Conservation (phyloP, 352 stramenopile species). For the Phytophthora pistaciae region DNA sequence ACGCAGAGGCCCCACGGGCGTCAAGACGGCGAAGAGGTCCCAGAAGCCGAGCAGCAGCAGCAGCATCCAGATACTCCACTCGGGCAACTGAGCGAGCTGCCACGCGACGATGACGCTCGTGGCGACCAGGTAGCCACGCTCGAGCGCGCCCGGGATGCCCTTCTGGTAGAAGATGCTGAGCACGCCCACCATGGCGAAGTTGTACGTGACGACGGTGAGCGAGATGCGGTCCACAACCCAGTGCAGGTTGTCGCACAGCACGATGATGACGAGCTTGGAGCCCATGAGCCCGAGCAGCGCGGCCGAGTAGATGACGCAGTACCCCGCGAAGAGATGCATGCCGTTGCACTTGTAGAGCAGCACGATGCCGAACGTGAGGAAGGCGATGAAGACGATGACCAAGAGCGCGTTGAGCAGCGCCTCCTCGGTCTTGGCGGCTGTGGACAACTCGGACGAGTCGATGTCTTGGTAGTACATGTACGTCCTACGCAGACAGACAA, state of each 20-base stretch:
- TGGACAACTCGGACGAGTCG: conserved; percentile 51
- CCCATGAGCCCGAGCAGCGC: conserved; percentile 76
- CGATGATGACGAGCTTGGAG: conserved; percentile 75
- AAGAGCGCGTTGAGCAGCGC: conserved; percentile 82
- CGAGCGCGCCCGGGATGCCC: conserved; percentile 79
- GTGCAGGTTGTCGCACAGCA: conserved; percentile 54
- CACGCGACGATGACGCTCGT: conserved; percentile 97
- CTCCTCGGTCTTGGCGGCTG: conserved; percentile 56
- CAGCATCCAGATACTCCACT: conserved; percentile 92
- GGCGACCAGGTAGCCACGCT: conserved; percentile 92
- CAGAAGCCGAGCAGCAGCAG: conserved; percentile 96
- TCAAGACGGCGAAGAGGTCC: conserved; percentile 97
- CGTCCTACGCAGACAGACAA: conserved; percentile 34
- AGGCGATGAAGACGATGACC: conserved; percentile 82
- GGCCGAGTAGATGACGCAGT: conserved; percentile 82
- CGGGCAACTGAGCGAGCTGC: conserved; percentile 96
- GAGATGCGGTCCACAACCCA: conserved; percentile 66
- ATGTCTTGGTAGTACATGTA: conserved; percentile 89
- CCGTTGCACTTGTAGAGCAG: conserved; percentile 88
- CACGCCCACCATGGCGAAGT: conserved; percentile 87
- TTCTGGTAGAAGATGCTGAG: conserved; percentile 91
- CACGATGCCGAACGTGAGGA: conserved; percentile 83
- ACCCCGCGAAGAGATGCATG: conserved; percentile 78
- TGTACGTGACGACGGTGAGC: conserved; percentile 86
- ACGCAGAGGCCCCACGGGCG: conserved; percentile 95